phyloP scores from a whole-genome alignment of 1,284 basidiomycete species.

The Fomitiporia mediterranea region DNA sequence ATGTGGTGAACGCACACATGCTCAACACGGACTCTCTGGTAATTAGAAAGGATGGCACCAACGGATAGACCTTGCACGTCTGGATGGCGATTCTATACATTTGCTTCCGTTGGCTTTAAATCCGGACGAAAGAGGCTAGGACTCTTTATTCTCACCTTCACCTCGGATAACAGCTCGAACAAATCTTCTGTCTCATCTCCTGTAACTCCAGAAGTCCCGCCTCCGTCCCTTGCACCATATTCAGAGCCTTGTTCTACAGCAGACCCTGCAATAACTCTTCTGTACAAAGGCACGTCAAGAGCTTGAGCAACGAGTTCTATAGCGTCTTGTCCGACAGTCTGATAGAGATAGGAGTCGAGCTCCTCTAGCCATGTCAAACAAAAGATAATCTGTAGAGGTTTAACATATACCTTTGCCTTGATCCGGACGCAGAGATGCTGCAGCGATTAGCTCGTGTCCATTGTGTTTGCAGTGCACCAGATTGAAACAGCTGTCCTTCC shows the following conservation, averaged over 20 bases:
- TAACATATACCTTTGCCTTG: slow-evolving; percentile 74
- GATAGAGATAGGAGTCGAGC: slow-evolving; percentile 98
- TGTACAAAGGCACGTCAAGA: slow-evolving; percentile 83
- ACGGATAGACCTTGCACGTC: slow-evolving; percentile 87
- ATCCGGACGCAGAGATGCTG: slow-evolving; percentile 84
- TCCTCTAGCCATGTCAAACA: slow-evolving; percentile 64
- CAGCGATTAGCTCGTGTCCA: slow-evolving; percentile 85
- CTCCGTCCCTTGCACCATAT: slow-evolving; percentile 67
- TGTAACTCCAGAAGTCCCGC: slow-evolving; percentile 43
- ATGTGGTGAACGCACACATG: slow-evolving; percentile 70
- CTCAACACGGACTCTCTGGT: slow-evolving; percentile 95
- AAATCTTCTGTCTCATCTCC: slow-evolving; percentile 98
- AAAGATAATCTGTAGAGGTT: slow-evolving; percentile 17
- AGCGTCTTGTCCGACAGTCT: slow-evolving; percentile 95
- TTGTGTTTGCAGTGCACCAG: slow-evolving; percentile 85
- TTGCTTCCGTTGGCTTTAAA: not conserved
- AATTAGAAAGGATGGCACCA: slow-evolving; percentile 96
- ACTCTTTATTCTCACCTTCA: slow-evolving; percentile 57
- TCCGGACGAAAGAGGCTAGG: not conserved
- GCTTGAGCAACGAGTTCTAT: slow-evolving; percentile 85
- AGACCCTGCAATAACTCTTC: slow-evolving; percentile 74
- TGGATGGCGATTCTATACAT: slow-evolving; percentile 64
- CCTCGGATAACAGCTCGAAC: slow-evolving; percentile 66
- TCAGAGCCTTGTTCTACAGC: slow-evolving; percentile 81
- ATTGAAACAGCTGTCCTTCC: slow-evolving; percentile 98